Evolutionary conservation across 805 yeast species (phyloP), one percentile per base, ranked within the genome.

Genomic region (Kurtzmaniella fragi): DNA sequence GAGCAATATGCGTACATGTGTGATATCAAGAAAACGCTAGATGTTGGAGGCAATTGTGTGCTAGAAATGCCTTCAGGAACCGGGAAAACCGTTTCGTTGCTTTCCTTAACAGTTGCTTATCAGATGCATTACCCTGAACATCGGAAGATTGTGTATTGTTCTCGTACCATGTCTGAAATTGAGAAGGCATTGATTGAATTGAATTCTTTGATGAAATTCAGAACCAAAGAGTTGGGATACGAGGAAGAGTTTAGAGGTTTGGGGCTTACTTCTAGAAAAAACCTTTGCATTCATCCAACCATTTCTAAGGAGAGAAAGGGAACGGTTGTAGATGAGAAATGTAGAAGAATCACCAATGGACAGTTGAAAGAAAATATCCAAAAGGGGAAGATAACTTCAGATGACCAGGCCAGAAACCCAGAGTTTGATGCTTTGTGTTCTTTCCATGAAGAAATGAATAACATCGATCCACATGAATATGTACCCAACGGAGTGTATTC

Each of bases 61-160:
- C 62, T 93, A 54, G 99, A 93, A 66, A 93, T 93, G 99, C 99
- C 99, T 49, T 93, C 99, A 5, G 99, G 99, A 3, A 93, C 99
- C 3, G 99, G 99, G 32, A 93, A 93, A 59, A 93, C 99, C 29
- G 85, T 93, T 3, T 89, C 98, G 0, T 71, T 93, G 57, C 69
- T 93, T 25, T 88, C 98, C 0, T 64, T 93, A 33, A 88, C 98
- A 0, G 88, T 93, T 34, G 96, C 99, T 11, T 93, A 93, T 61
- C 99, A 93, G 59, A 80, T 87, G 86, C 78, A 77, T 70, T 90
- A 91, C 58, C 95, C 96, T 8, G 97, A 91, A 54, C 96, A 88
- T 55, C 67, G 96, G 13, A 93, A 91, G 70, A 81, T 93, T 48
- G 87, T 93, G 5, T 93, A 93, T 63, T 93, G 99, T 62, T 93